A percentile compares a stretch with the other conserved stretches of the same genome.
Evolutionary conservation across 2,329 filamentous ascomycete species (phyloP).

Genomic region (Seiridium unicorne): DNA sequence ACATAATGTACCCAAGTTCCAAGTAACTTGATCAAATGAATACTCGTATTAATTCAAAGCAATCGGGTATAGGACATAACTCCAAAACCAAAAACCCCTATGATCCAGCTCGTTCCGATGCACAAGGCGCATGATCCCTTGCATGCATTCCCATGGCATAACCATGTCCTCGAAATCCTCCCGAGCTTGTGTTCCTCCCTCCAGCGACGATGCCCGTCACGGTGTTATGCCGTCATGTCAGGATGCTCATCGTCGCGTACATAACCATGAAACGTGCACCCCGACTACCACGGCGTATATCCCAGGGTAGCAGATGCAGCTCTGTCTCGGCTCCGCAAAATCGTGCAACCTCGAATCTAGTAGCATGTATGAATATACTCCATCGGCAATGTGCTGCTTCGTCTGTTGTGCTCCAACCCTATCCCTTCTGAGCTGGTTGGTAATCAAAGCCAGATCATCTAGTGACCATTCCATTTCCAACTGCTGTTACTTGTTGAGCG

Average conservation of each 20-base stretch:
- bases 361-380: too few species aligned
- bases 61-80: slow-evolving; percentile 4
- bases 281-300: background rate
- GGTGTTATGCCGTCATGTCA: too few species aligned
- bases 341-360: too few species aligned
- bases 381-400: too few species aligned
- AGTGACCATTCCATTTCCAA: slow-evolving; percentile 29
- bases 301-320: background rate
- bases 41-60: background rate
- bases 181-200: too few species aligned
- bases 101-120: background rate
- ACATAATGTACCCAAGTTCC: too few species aligned
- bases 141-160: background rate
- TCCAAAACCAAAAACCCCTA: background rate
- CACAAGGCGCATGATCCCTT: background rate
- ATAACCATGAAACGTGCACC: background rate
- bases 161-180: too few species aligned
- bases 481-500: slow-evolving; percentile 29
- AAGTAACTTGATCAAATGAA: too few species aligned
- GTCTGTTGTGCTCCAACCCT: too few species aligned
- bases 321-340: background rate
- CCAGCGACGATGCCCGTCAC: too few species aligned
- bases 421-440: too few species aligned
- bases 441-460: background rate
- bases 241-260: too few species aligned